Percentiles rank a stretch among this genome's conserved stretches.
phyloP scores from a whole-genome alignment of 2,329 filamentous ascomycete species.

The Colletotrichum melonis region DNA sequence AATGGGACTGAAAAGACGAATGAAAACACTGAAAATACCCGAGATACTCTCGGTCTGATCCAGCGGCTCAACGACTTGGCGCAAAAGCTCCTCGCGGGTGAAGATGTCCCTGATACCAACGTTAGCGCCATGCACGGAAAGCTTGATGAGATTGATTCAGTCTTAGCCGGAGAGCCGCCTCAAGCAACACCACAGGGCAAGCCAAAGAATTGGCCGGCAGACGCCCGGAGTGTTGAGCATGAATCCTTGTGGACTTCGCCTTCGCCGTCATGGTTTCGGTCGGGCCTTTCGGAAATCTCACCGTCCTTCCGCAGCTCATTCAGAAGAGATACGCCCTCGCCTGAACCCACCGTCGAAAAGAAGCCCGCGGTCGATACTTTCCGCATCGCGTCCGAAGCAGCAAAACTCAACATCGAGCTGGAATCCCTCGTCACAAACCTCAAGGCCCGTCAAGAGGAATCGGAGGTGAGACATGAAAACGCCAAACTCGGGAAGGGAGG shows the following conservation, averaged over 20 bases:
- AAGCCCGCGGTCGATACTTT: slow-evolving; percentile 46
- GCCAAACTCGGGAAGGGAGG: background rate
- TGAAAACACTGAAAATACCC: slow-evolving; percentile 38
- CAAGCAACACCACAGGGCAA: slow-evolving; percentile 30
- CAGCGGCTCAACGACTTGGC: slow-evolving; percentile 52
- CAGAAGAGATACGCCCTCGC: slow-evolving; percentile 39
- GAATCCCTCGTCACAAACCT: slow-evolving; percentile 62
- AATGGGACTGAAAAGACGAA: slow-evolving; percentile 25
- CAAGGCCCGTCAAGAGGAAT: slow-evolving; percentile 67
- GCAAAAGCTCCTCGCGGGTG: slow-evolving; percentile 48
- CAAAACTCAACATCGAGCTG: slow-evolving; percentile 63
- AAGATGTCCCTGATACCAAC: slow-evolving; percentile 48
- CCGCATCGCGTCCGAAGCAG: slow-evolving; percentile 50
- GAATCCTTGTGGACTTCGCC: slow-evolving; percentile 48
- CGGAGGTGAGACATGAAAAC: slow-evolving; percentile 56
- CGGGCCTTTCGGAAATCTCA: slow-evolving; percentile 53
- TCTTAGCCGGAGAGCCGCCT: slow-evolving; percentile 31
- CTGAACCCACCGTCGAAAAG: slow-evolving; percentile 25
- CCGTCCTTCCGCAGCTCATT: slow-evolving; percentile 43
- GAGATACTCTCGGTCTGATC: slow-evolving; percentile 55
- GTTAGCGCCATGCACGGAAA: slow-evolving; percentile 45
- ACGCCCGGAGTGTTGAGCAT: slow-evolving; percentile 31
- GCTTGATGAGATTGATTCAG: slow-evolving; percentile 51
- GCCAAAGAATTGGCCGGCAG: slow-evolving; percentile 35
- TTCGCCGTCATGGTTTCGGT: slow-evolving; percentile 49